Conservation (phyloP, 345 rosid species). For the Ricinus communis region DNA sequence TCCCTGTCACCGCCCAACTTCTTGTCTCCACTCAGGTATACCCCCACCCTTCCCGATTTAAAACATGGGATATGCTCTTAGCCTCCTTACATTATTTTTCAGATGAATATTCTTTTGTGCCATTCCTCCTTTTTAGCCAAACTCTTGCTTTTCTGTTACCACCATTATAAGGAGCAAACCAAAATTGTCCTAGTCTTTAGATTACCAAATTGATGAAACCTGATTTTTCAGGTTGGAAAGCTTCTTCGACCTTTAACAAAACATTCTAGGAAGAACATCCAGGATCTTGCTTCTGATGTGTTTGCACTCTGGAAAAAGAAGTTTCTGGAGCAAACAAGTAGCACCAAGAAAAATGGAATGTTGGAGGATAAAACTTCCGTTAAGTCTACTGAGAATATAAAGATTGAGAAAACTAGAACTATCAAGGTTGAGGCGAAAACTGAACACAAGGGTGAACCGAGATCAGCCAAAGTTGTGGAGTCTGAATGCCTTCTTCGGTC, state of each 20-base stretch:
- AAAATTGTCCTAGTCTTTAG: too few relatives aligned
- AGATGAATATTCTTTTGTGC: too few relatives aligned
- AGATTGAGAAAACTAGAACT: not conserved
- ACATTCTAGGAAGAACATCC: conserved; percentile 21
- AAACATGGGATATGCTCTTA: too few relatives aligned
- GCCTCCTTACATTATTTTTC: too few relatives aligned
- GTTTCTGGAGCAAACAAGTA: not conserved
- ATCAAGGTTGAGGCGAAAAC: not conserved
- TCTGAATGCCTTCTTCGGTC: not conserved
- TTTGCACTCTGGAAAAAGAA: conserved; percentile 6
- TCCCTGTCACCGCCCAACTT: conserved; percentile 18
- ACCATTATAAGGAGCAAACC: too few relatives aligned
- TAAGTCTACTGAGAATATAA: not conserved
- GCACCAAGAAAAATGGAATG: not conserved
- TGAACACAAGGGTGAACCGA: not conserved
- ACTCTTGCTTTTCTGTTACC: too few relatives aligned
- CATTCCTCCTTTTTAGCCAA: too few relatives aligned
- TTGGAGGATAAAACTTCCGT: not conserved
- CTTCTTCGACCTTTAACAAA: conserved; percentile 20
- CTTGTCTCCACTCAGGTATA: conserved; percentile 27
- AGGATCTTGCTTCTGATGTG: conserved; percentile 13
- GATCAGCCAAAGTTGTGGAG: not conserved
- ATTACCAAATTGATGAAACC: not conserved
- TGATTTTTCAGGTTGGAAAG: conserved; percentile 21
- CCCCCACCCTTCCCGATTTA: too few relatives aligned